These are phyloP conservation scores for Russula olivacea DNA, from an alignment of 768 basidiomycete genomes.

Conservation along the genomic window DNA sequence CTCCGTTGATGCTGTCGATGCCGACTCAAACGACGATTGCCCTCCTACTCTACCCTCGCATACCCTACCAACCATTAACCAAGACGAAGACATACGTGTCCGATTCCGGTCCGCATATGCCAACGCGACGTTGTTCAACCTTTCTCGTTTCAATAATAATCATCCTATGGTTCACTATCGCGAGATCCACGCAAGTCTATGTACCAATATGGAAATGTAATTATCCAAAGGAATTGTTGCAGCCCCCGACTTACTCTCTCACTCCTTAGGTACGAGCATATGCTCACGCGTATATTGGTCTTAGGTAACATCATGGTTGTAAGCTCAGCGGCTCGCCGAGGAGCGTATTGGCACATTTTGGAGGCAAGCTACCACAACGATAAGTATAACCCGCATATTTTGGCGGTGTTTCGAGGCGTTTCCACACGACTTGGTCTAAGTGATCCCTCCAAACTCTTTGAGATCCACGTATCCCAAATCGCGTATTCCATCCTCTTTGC, in stretches of 20 bases:
- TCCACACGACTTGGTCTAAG: constrained; percentile 62
- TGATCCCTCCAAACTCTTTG: constrained; percentile 58
- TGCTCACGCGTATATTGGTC: constrained; percentile 65
- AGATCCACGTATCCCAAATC: constrained; percentile 71
- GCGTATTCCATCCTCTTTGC: constrained; percentile 56
- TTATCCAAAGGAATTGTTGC: constrained; percentile 28
- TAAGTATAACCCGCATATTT: constrained; percentile 37
- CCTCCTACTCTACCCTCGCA: constrained; percentile 33
- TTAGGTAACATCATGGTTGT: constrained; percentile 75
- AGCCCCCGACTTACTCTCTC: background rate
- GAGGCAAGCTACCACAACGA: constrained; percentile 52
- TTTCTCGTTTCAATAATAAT: constrained; percentile 36
- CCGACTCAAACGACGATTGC: background rate
- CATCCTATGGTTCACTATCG: constrained; percentile 41
- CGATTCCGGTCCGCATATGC: constrained; percentile 67
- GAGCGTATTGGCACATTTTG: constrained; percentile 83
- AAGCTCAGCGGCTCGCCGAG: constrained; percentile 69
- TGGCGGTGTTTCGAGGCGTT: constrained; percentile 53
- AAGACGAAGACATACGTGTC: constrained; percentile 78
- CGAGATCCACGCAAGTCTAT: constrained; percentile 41
- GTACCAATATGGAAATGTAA: constrained; percentile 45
- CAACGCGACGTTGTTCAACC: constrained; percentile 53
- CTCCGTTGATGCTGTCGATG: constrained; percentile 3
- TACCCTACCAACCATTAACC: constrained; percentile 47
- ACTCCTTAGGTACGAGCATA: constrained; percentile 48